These are phyloP conservation scores for Phialophora verrucosa DNA, from an alignment of 2,329 filamentous ascomycete genomes.

Conservation along the genomic window DNA sequence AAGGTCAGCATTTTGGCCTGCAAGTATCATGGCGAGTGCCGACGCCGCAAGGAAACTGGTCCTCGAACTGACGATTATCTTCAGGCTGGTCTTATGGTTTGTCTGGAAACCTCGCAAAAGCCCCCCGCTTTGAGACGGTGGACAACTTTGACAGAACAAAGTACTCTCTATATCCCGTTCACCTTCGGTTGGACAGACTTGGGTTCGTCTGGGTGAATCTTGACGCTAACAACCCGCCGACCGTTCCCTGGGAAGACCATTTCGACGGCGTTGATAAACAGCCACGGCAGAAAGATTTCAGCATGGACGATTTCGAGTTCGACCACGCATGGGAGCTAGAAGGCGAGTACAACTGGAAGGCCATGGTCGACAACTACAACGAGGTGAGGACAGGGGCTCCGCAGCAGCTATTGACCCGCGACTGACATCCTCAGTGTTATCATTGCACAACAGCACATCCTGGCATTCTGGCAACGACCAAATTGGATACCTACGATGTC, in stretches of 20 bases:
- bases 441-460: constrained; percentile 30
- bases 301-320: constrained; percentile 62
- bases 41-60: neutral
- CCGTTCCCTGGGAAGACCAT: constrained; percentile 60
- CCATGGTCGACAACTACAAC: constrained; percentile 68
- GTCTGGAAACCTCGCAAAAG: constrained; percentile 64
- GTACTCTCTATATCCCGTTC: constrained; percentile 57
- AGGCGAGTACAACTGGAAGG: constrained; percentile 66
- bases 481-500: constrained; percentile 28
- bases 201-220: constrained; percentile 39
- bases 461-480: constrained; percentile 20
- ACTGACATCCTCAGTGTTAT: constrained; percentile 23
- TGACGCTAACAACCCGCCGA: constrained; percentile 35
- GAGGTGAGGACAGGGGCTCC: constrained; percentile 40
- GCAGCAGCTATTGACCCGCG: neutral
- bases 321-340: constrained; percentile 65
- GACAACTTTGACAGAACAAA: constrained; percentile 62
- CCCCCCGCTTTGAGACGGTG: constrained; percentile 63
- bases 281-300: constrained; percentile 52
- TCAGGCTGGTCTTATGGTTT: constrained; percentile 63
- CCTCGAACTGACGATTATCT: constrained; percentile 40
- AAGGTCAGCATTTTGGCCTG: constrained; percentile 58
- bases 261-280: constrained; percentile 57
- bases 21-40: constrained; percentile 60
- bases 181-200: constrained; percentile 31